Base-by-base conservation (phyloP, 2,329 filamentous ascomycete genomes). In the Furcasterigmium furcatum region DNA sequence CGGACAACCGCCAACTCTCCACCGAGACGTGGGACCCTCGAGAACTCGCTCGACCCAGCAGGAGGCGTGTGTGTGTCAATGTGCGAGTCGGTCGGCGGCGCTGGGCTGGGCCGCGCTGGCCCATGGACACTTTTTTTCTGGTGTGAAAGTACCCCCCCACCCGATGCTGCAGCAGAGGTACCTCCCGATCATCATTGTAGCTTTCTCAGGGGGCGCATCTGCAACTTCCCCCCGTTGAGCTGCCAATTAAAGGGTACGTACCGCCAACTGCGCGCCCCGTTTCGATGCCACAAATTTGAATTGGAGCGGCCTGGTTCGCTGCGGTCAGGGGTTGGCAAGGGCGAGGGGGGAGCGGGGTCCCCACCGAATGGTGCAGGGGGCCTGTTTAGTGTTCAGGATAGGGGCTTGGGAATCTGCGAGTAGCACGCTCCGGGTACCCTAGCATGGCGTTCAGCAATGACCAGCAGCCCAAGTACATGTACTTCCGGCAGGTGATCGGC, bases 261-360 rank as follows among this genome's bases (percentile, higher is more conserved):
- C 34, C 34, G 34, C 12, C 34, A 5, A 19, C n/a, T 36, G 34
- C n/a, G 18, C 18, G n/a, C 34, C 34, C 34, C 34, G 34, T 36
- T 36, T 36, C 19, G 34, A 36, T 36, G 34, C 34, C 34, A 36
- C 34, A 36, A 36, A 36, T 36, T 36, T 36, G 34, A 36, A 36
- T 36, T 36, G 34, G 34, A 36, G 34, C n/a, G 9, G n/a, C 34
- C 34, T 36, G 34, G 34, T 36, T 36, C 34, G 34, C 34, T 18
- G 34, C 16, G 34, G 34, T 16, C 34, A 36, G 34, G 34, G 34
- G 24, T 12, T 12, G 12, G 34, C 34, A 36, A 36, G 34, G 34
- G 34, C 12, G 24, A 27, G 12, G 24, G 24, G 12, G 24, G 24
- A 27, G 24, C 34, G 34, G 34, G 34, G 34, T 19, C 34, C 34